Evolutionary conservation across 129 eudicot genomes (phyloP), one percentile per base, ranked within the genome.

Genomic region (Pittosporum tobira): DNA sequence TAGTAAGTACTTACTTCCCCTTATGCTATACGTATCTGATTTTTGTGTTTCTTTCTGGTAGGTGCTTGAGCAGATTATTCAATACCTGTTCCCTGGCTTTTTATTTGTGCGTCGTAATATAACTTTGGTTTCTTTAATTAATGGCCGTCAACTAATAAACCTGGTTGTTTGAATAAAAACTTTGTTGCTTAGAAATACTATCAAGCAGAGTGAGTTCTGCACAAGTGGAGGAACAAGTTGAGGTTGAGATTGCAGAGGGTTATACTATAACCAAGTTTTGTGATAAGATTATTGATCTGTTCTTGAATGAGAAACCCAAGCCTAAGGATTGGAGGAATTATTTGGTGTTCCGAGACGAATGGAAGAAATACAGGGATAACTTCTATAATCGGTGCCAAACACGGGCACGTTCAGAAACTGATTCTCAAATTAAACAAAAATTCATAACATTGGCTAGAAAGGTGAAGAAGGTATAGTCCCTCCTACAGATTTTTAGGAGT

Each of bases 211-310:
- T 63, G 36, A 25, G 48, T 23, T 64, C 65, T 23, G 76, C 75
- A 26, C 64, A 76, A 64, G 64, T 63, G 63, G 84, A 67, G 57
- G 80, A 71, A 36, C 81, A 81, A 37, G 78, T 55, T 4, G 88
- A 87, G 46, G 71, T 65, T 73, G 93, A 85, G 74, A 73, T 91
- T 59, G 87, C 94, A 47, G 78, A 91, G 25, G 98, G 98, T n/a
- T 78, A 70, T 54, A 91, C 95, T 0, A 74, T 86, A 58, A 91
- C 98, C 57, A 84, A 78, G 30, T 86, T 91, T 59, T 78, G 86
- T 57, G 98, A 91, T 72, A 86, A 83, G 67, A 76, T 91, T 34
- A 86, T 91, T 72, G 90, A 83, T 58, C 24, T 86, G 58, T 91
- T 91, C 74, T 31, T 86, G 70, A 65, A 76, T 73, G 87, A 91